A percentile compares a stretch with the other conserved stretches of the same genome.
Evolutionary conservation across 306 rosid genomes (phyloP).

Genomic region (Dalbergia oliveri): DNA sequence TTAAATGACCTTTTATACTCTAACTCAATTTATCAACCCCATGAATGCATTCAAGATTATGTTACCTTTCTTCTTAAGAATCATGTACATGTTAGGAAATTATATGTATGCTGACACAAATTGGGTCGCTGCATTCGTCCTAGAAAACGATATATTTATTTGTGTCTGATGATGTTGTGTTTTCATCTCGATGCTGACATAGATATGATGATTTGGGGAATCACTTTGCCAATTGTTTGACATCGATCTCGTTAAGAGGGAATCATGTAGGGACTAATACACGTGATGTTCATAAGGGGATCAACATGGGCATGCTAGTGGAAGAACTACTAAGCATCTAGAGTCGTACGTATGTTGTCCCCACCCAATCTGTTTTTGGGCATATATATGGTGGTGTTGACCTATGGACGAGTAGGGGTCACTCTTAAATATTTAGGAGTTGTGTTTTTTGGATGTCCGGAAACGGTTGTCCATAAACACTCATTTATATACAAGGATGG

Average conservation of each 20-base stretch:
- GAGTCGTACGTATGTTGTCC: neutral
- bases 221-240: conserved; percentile 17
- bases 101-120: neutral
- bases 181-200: conserved; percentile 2
- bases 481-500: too few species aligned
- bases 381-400: neutral
- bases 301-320: conserved; percentile 32
- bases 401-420: neutral
- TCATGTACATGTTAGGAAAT: neutral
- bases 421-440: too few species aligned
- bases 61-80: neutral
- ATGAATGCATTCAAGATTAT: neutral
- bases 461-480: too few species aligned
- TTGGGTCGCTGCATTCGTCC: conserved; percentile 25
- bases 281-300: conserved; percentile 49
- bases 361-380: neutral
- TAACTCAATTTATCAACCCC: neutral
- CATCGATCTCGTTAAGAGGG: conserved; percentile 19
- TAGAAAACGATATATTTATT: conserved; percentile 23
- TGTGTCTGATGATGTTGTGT: conserved; percentile 29
- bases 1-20: neutral
- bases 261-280: conserved; percentile 53
- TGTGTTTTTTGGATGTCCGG: too few species aligned
- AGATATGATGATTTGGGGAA: conserved; percentile 39
- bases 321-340: conserved; percentile 32